These are phyloP conservation scores for Mollisiaceae sp. DNA, from an alignment of 2,329 filamentous ascomycete genomes.

Conservation along the genomic window DNA sequence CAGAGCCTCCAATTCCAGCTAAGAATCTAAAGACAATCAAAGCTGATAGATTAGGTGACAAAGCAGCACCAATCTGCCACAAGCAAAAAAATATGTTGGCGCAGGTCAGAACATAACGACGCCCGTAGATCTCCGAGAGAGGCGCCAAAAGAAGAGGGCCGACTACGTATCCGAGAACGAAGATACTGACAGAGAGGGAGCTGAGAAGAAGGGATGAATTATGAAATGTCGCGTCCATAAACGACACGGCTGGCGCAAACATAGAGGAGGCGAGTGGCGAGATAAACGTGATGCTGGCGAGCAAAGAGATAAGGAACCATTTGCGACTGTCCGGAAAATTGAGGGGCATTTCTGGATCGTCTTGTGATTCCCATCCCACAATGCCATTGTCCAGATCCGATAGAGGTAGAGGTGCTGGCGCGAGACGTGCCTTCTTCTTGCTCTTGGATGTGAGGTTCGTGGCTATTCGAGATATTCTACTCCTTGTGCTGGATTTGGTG, in stretches of 20 bases:
- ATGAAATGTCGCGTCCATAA: conserved; percentile 35
- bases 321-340: conserved; percentile 51
- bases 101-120: conserved; percentile 58
- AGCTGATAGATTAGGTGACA: conserved; percentile 55
- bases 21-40: conserved; percentile 55
- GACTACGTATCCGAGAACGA: conserved; percentile 62
- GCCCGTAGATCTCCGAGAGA: conserved; percentile 68
- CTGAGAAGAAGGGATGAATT: conserved; percentile 35
- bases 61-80: conserved; percentile 68
- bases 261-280: conserved; percentile 48
- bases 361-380: conserved; percentile 64
- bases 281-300: conserved; percentile 44
- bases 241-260: conserved; percentile 49
- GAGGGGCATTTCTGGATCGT: conserved; percentile 62
- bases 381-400: conserved; percentile 58
- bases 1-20: conserved; percentile 52
- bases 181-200: conserved; percentile 50
- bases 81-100: conserved; percentile 66
- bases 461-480: conserved; percentile 36
- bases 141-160: conserved; percentile 63
- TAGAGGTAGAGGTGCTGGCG: conserved; percentile 45
- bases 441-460: conserved; percentile 33
- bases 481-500: conserved; percentile 31
- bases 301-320: conserved; percentile 39
- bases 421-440: conserved; percentile 37